These are phyloP conservation scores for Curvularia sp. DNA, from an alignment of 2,329 filamentous ascomycete genomes.

Conservation along the genomic window DNA sequence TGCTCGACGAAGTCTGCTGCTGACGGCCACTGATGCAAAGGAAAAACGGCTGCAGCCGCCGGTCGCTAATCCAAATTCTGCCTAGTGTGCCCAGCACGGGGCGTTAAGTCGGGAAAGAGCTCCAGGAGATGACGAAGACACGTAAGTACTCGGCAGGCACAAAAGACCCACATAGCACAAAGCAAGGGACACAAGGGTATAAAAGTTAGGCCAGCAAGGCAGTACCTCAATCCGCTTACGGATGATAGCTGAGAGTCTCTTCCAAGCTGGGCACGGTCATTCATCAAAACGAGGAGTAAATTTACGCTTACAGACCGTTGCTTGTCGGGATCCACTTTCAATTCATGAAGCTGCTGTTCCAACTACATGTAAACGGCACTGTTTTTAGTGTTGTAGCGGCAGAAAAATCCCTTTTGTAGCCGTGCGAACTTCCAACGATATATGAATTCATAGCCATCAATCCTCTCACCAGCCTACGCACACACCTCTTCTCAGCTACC, in stretches of 20 bases:
- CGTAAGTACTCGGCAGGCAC: not conserved
- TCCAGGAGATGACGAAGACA: not conserved
- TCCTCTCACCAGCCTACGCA: not conserved
- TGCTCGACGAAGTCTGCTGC: not conserved
- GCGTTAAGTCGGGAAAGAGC: not conserved
- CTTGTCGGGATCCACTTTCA: not conserved
- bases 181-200: not conserved
- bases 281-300: not conserved
- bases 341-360: not conserved
- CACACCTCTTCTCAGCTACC: not conserved
- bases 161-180: not conserved
- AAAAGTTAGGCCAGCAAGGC: not conserved
- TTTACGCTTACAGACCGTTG: slow-evolving; percentile 2
- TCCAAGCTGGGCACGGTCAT: not conserved
- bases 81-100: too few species aligned
- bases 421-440: not conserved
- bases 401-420: not conserved
- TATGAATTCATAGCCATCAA: slow-evolving; percentile 2
- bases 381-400: slow-evolving; percentile 1
- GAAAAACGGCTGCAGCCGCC: too few species aligned
- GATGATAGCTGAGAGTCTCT: not conserved
- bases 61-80: too few species aligned
- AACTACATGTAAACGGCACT: too few species aligned
- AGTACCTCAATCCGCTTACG: slow-evolving; percentile 2
- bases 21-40: not conserved